phyloP scores from a whole-genome alignment of 2,329 filamentous ascomycete genomes.

The Sclerotinia sclerotiorum region DNA sequence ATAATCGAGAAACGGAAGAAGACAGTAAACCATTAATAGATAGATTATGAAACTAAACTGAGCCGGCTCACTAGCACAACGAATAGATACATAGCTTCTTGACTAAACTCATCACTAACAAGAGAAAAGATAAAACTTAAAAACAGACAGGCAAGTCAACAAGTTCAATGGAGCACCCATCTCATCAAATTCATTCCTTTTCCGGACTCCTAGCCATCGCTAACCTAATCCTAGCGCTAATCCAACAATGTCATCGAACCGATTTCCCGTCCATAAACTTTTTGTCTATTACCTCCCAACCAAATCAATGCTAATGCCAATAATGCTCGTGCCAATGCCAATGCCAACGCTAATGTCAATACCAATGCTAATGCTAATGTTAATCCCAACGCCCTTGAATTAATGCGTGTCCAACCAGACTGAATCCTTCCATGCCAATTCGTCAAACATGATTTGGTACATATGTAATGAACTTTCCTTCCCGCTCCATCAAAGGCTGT shows the following conservation, averaged over 20 bases:
- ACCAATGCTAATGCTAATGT: background rate
- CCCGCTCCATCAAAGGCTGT: background rate
- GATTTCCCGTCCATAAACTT: background rate
- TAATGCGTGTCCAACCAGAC: background rate
- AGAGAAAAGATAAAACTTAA: background rate
- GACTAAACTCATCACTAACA: background rate
- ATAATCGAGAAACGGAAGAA: background rate
- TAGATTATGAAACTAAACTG: background rate
- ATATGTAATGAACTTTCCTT: background rate
- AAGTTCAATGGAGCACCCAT: background rate
- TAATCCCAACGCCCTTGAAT: background rate
- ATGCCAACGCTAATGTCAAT: background rate
- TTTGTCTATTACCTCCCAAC: background rate
- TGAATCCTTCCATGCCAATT: conserved; percentile 6
- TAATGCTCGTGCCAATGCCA: background rate
- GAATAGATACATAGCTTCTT: background rate
- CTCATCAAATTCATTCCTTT: background rate
- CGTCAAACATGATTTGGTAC: conserved; percentile 1
- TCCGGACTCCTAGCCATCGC: background rate
- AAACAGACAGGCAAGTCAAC: too few species aligned
- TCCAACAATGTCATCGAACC: background rate
- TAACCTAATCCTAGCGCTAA: background rate
- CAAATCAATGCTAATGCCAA: background rate
- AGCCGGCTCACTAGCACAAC: background rate
- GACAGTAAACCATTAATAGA: background rate